These are phyloP conservation scores for Ceratobasidium sp. DNA, from an alignment of 1,284 basidiomycete genomes.

Conservation along the genomic window DNA sequence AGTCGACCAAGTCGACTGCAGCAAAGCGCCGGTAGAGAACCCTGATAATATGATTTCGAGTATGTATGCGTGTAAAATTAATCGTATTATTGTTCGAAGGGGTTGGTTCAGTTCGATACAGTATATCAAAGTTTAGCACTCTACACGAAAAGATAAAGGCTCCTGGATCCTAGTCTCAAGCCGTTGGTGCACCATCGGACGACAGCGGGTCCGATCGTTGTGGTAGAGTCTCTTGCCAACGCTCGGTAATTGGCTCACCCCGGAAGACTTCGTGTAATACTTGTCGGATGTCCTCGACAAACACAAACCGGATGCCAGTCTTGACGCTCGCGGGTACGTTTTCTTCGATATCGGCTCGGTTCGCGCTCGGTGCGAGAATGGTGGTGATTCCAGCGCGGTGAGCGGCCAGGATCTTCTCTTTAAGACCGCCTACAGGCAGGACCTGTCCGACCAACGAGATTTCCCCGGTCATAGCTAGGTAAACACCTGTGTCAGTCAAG, in stretches of 20 bases:
- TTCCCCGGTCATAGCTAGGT: constrained; percentile 93
- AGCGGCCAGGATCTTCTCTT: constrained; percentile 95
- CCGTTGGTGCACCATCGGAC: constrained; percentile 9
- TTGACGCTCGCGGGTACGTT: constrained; percentile 96
- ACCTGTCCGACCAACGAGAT: constrained; percentile 93
- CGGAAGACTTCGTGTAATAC: constrained; percentile 87
- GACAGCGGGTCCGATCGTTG: constrained; percentile 24
- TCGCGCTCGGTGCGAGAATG: constrained; percentile 86
- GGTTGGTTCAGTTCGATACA: constrained; percentile 31
- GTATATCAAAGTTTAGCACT: not conserved
- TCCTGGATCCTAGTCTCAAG: not conserved
- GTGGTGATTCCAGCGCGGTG: constrained; percentile 94
- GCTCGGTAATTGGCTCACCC: constrained; percentile 66
- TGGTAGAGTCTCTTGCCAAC: constrained; percentile 70
- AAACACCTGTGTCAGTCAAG: constrained; percentile 24
- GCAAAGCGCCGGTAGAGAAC: constrained; percentile 50
- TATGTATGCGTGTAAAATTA: constrained; percentile 28
- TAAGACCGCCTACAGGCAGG: constrained; percentile 90
- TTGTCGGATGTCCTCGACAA: constrained; percentile 90
- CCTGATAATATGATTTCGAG: not conserved
- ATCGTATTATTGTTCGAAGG: constrained; percentile 20
- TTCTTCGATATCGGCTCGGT: constrained; percentile 92
- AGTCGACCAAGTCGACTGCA: constrained; percentile 35
- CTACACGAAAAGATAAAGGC: constrained; percentile 1
- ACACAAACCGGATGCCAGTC: constrained; percentile 91